phyloP scores from a whole-genome alignment of 345 rosid genomes.

The Fremontodendron californicum region DNA sequence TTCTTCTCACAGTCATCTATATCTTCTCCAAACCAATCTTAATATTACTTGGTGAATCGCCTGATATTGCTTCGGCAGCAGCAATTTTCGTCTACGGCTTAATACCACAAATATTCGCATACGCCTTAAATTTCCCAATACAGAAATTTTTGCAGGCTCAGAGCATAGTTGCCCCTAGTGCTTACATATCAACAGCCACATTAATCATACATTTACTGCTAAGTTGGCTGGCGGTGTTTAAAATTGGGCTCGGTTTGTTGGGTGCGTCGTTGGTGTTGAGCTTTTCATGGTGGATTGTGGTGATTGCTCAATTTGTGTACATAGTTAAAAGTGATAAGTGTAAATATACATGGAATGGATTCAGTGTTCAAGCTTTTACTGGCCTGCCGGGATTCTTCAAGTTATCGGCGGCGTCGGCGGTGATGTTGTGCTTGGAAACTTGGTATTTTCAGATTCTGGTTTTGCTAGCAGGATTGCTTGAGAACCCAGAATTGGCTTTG shows the following conservation, averaged over 20 bases:
- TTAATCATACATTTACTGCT: slow-evolving; percentile 33
- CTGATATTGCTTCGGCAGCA: slow-evolving; percentile 43
- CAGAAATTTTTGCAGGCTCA: slow-evolving; percentile 55
- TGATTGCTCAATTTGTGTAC: slow-evolving; percentile 42
- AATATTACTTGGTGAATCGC: slow-evolving; percentile 43
- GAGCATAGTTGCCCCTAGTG: slow-evolving; percentile 50
- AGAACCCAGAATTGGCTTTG: slow-evolving; percentile 48
- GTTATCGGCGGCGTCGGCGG: slow-evolving; percentile 50
- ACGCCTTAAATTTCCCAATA: slow-evolving; percentile 52
- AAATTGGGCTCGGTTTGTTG: slow-evolving; percentile 34
- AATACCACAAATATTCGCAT: slow-evolving; percentile 55
- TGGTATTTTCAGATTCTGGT: slow-evolving; percentile 52
- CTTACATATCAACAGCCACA: slow-evolving; percentile 40
- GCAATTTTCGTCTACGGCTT: slow-evolving; percentile 46
- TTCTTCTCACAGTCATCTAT: slow-evolving; percentile 34
- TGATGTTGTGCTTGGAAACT: slow-evolving; percentile 53
- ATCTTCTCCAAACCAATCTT: slow-evolving; percentile 43
- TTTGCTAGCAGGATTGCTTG: slow-evolving; percentile 43
- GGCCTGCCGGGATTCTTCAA: slow-evolving; percentile 41
- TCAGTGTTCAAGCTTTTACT: slow-evolving; percentile 35
- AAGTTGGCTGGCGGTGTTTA: slow-evolving; percentile 39
- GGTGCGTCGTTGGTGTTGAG: slow-evolving; percentile 47
- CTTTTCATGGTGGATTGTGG: slow-evolving; percentile 49
- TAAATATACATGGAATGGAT: slow-evolving; percentile 40
- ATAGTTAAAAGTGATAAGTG: slow-evolving; percentile 38